Evolutionary conservation across 306 rosid species (phyloP).

Genomic region (Cicer judaicum): DNA sequence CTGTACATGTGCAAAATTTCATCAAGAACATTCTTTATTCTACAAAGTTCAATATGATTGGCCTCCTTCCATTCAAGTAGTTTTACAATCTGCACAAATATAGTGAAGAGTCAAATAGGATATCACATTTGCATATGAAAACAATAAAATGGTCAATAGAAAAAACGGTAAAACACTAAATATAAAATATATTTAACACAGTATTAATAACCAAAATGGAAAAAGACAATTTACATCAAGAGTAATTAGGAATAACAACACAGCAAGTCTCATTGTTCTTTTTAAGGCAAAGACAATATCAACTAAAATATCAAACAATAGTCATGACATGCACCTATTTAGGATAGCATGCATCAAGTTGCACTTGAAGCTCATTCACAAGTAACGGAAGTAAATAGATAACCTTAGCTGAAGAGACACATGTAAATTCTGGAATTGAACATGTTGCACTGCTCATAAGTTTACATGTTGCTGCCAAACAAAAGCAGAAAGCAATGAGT

Average conservation of each 20-base stretch:
- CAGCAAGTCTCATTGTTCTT: slow-evolving; percentile 8
- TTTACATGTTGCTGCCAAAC: slow-evolving; percentile 80
- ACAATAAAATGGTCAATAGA: slow-evolving; percentile 17
- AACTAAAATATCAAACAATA: slow-evolving; percentile 27
- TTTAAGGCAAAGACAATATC: slow-evolving; percentile 6
- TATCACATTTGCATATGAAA: slow-evolving; percentile 24
- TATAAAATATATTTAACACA: slow-evolving; percentile 25
- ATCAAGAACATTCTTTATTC: slow-evolving; percentile 85
- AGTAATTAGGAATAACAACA: slow-evolving; percentile 19
- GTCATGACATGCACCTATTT: neutral
- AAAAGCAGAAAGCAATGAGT: slow-evolving; percentile 41
- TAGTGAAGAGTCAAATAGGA: slow-evolving; percentile 41
- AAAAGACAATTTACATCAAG: slow-evolving; percentile 5
- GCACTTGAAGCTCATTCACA: slow-evolving; percentile 23
- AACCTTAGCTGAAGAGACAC: slow-evolving; percentile 94
- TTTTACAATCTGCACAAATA: slow-evolving; percentile 84
- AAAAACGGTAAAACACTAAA: slow-evolving; percentile 7
- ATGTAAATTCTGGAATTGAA: slow-evolving; percentile 94
- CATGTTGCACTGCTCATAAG: slow-evolving; percentile 76
- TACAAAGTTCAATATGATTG: slow-evolving; percentile 91
- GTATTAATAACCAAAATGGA: neutral
- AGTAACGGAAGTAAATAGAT: slow-evolving; percentile 40
- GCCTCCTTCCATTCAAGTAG: slow-evolving; percentile 95
- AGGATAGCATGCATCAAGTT: slow-evolving; percentile 31
- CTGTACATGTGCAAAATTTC: slow-evolving; percentile 79